Evolutionary conservation across 2,329 filamentous ascomycete genomes (phyloP).

Genomic region (Xylariaceae sp.): DNA sequence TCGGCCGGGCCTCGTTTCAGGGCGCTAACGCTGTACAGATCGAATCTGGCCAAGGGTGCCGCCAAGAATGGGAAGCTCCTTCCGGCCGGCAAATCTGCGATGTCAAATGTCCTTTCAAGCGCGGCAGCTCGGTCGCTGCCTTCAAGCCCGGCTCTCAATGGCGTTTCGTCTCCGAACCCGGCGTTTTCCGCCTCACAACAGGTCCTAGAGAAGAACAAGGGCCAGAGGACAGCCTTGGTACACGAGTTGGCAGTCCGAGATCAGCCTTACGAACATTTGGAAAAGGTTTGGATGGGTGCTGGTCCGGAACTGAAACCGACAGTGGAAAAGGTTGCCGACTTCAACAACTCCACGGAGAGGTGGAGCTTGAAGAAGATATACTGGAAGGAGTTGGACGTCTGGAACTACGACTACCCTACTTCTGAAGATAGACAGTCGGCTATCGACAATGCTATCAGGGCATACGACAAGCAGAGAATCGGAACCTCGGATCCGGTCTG

Average conservation of each 20-base stretch:
- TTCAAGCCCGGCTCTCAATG: constrained; percentile 51
- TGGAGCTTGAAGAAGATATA: constrained; percentile 52
- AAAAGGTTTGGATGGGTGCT: constrained; percentile 45
- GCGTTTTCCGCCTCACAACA: constrained; percentile 47
- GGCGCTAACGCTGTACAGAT: constrained; percentile 33
- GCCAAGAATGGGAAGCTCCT: constrained; percentile 26
- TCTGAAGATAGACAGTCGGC: constrained; percentile 52
- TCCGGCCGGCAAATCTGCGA: constrained; percentile 33
- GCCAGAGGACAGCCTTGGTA: constrained; percentile 48
- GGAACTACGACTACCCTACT: constrained; percentile 52
- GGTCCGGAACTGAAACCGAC: constrained; percentile 49
- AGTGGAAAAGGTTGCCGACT: constrained; percentile 54
- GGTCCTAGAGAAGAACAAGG: constrained; percentile 48
- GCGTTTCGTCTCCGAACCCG: constrained; percentile 49
- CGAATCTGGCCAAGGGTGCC: constrained; percentile 33
- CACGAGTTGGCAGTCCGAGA: constrained; percentile 56
- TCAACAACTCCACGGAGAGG: constrained; percentile 42
- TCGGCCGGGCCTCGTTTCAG: constrained; percentile 11
- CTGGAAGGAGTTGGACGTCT: constrained; percentile 61
- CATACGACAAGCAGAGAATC: constrained; percentile 55
- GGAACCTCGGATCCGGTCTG: constrained; percentile 52
- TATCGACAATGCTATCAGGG: constrained; percentile 55
- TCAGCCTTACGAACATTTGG: constrained; percentile 44
- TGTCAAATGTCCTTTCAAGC: constrained; percentile 39
- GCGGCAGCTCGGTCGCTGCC: constrained; percentile 42